Percentiles rank a stretch among this genome's conserved stretches.
Conservation (phyloP, 176 grass and related monocot genomes). For the Panicum miliaceum region DNA sequence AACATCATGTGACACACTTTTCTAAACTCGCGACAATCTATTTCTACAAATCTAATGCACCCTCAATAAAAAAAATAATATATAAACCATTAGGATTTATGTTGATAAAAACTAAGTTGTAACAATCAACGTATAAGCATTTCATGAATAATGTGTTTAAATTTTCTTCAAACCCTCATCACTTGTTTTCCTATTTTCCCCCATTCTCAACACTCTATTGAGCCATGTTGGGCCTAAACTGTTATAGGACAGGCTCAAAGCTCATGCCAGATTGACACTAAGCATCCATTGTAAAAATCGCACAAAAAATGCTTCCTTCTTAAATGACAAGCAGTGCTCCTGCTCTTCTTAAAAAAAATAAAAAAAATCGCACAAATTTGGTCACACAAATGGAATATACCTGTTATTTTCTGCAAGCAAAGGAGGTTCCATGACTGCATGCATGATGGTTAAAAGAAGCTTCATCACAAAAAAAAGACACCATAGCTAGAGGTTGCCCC, state of each 20-base stretch:
- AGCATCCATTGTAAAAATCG: background rate
- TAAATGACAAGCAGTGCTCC: too few relatives aligned
- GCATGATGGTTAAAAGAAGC: background rate
- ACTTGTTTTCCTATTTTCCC: too few relatives aligned
- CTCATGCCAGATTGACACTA: background rate
- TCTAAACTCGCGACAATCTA: too few relatives aligned
- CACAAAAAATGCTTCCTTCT: too few relatives aligned
- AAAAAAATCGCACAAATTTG: background rate
- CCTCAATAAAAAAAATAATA: too few relatives aligned
- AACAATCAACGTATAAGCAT: background rate
- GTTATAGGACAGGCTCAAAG: background rate
- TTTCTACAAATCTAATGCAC: too few relatives aligned
- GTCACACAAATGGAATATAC: constrained; percentile 3
- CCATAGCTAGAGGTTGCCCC: background rate
- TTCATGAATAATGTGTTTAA: too few relatives aligned
- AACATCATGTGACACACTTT: too few relatives aligned
- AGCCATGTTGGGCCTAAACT: background rate
- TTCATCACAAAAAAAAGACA: background rate
- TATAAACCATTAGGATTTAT: too few relatives aligned
- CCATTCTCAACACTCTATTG: background rate
- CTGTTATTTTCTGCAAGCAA: background rate
- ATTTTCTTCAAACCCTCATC: too few relatives aligned
- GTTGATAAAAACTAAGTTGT: background rate
- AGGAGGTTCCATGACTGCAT: background rate
- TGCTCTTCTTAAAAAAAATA: too few relatives aligned